Conservation (phyloP, 495 filamentous ascomycete genomes). For the Cudoniella acicularis region DNA sequence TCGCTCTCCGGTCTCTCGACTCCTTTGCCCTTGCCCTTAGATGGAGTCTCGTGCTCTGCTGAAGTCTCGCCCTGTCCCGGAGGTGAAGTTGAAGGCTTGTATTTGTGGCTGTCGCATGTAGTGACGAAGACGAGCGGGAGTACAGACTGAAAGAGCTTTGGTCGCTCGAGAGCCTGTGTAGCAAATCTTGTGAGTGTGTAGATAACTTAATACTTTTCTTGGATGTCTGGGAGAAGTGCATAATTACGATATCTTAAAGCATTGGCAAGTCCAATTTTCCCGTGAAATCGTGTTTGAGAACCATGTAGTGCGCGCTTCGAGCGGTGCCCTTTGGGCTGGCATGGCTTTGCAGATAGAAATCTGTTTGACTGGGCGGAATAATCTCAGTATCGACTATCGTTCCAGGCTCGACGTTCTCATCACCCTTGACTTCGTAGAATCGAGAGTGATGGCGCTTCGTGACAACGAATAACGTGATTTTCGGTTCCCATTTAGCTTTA, state of each 20-base stretch:
- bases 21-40: no score
- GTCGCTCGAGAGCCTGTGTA: constrained; percentile 74
- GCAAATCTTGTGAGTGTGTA: constrained; percentile 67
- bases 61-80: no score
- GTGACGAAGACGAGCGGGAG: constrained; percentile 52
- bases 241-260: no score
- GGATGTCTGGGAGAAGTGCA: no score
- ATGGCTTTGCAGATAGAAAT: constrained; percentile 84
- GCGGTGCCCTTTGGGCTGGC: constrained; percentile 83
- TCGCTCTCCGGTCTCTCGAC: no score
- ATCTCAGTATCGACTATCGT: constrained; percentile 86
- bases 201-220: background rate
- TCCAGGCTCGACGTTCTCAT: constrained; percentile 63
- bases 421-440: constrained; percentile 60
- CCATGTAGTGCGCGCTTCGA: constrained; percentile 68
- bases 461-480: constrained; percentile 58
- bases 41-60: no score
- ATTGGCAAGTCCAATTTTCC: no score
- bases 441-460: constrained; percentile 87
- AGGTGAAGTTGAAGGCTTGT: no score
- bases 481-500: constrained; percentile 32
- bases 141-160: constrained; percentile 69
- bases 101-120: no score
- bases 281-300: no score
- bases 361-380: constrained; percentile 63